Evolutionary conservation across 192 early-diverging fungal genomes (phyloP), one percentile per base, ranked within the genome.

Genomic region (Backusella macrospora): DNA sequence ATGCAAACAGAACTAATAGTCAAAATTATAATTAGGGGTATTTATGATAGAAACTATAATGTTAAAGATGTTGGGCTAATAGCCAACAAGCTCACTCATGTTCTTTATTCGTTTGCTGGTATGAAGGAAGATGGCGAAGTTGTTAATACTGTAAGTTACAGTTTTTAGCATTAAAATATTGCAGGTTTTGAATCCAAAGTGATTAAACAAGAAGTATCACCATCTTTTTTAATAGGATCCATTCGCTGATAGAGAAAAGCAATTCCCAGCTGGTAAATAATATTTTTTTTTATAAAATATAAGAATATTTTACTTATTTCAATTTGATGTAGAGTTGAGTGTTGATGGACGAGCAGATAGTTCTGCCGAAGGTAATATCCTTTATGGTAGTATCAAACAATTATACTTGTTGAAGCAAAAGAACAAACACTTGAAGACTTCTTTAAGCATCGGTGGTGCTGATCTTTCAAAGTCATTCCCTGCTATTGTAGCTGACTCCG

Each of bases 51-150:
- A 76, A 84, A 80, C 43, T 90, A 87, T 75, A 83, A 83, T 70
- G 89, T 90, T 7, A 70, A 81, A 26, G 84, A 91, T 63, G 73
- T 95, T 14, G 76, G 82, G 15, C 79, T 72, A 34, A 88, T 92
- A 69, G 78, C 77, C 16, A 68, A 73, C 29, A 87, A 89, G 52
- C 78, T 95, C 39, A 89, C 92, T n/a, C 92, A 95, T 69, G 66
- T 95, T 48, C 87, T 91, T 71, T 95, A 95, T 71, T 91, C 86
- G 15, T 95, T 95, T 83, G 92, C 91, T 43, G 91, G 92, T 68
- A 82, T 93, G 13, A 73, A 85, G 48, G 81, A 81, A 0, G 83
- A 90, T 62, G 91, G 93, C 55, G 80, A 82, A 29, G 86, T 95
- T 34, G 84, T 89, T 42, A 78, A 93, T 10, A 55, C 49, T 0